Percentiles rank a stretch among this genome's conserved stretches.
Conservation (phyloP, 1,284 basidiomycete species). For the Boletellus sp. region DNA sequence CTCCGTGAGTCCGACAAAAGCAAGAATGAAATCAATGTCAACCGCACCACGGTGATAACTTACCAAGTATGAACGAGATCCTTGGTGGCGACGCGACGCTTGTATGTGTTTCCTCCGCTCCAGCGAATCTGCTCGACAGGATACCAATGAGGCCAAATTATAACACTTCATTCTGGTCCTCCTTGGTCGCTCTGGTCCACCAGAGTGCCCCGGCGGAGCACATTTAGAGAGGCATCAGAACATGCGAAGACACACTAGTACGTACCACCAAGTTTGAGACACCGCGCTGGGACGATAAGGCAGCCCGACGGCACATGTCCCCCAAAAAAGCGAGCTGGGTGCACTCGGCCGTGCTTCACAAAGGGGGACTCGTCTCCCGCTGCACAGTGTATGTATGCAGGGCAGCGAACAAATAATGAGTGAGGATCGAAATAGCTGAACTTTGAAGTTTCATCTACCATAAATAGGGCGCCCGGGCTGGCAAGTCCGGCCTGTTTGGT, state of each 20-base stretch:
- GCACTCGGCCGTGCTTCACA: background rate
- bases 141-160: background rate
- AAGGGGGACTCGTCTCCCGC: too few species aligned
- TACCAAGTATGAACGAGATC: too few species aligned
- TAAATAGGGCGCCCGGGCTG: too few species aligned
- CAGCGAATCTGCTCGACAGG: background rate
- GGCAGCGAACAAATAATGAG: too few species aligned
- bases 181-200: background rate
- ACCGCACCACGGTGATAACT: background rate
- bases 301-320: background rate
- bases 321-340: background rate
- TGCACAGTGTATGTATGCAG: too few species aligned
- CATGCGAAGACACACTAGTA: background rate
- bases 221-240: background rate
- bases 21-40: background rate
- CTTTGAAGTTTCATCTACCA: too few species aligned
- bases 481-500: too few species aligned
- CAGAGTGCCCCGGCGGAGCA: background rate
- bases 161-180: background rate
- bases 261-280: background rate
- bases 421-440: too few species aligned
- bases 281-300: background rate
- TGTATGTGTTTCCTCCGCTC: background rate
- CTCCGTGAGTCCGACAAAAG: background rate
- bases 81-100: too few species aligned